phyloP scores from a whole-genome alignment of 1,284 basidiomycete species.

The Singerocomus inundabilis region DNA sequence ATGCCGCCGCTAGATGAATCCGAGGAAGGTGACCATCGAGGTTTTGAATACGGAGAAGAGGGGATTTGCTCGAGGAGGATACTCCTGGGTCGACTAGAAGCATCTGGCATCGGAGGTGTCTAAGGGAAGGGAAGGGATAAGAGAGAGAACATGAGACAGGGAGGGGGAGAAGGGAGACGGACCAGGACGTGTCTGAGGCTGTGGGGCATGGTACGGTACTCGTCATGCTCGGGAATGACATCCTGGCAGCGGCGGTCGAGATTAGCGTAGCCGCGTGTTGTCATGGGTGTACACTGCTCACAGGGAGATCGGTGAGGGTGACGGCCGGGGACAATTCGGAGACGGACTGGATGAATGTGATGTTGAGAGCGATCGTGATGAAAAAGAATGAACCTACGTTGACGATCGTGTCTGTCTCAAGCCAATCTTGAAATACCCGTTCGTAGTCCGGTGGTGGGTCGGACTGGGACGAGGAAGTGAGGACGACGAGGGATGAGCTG shows the following conservation, averaged over 20 bases:
- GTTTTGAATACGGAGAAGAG: conserved; percentile 22
- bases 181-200: conserved; percentile 32
- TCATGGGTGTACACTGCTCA: conserved; percentile 28
- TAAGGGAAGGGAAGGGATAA: conserved; percentile 10
- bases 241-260: conserved; percentile 25
- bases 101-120: conserved; percentile 25
- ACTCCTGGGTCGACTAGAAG: conserved; percentile 24
- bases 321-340: conserved; percentile 23
- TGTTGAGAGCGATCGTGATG: not conserved
- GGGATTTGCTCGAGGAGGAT: conserved; percentile 29
- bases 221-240: conserved; percentile 29
- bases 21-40: conserved; percentile 17
- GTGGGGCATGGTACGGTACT: conserved; percentile 30
- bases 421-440: not conserved
- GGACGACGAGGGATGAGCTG: not conserved
- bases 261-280: conserved; percentile 23
- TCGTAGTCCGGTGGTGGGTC: not conserved
- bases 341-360: conserved; percentile 13
- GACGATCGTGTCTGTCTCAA: conserved; percentile 19
- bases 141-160: conserved; percentile 2
- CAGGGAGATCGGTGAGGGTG: conserved; percentile 28
- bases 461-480: conserved; percentile 6
- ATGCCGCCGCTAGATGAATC: conserved; percentile 17
- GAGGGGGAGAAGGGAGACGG: conserved; percentile 12
- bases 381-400: conserved; percentile 21